phyloP scores from a whole-genome alignment of 768 basidiomycete genomes.

The Naganishia antarctica region DNA sequence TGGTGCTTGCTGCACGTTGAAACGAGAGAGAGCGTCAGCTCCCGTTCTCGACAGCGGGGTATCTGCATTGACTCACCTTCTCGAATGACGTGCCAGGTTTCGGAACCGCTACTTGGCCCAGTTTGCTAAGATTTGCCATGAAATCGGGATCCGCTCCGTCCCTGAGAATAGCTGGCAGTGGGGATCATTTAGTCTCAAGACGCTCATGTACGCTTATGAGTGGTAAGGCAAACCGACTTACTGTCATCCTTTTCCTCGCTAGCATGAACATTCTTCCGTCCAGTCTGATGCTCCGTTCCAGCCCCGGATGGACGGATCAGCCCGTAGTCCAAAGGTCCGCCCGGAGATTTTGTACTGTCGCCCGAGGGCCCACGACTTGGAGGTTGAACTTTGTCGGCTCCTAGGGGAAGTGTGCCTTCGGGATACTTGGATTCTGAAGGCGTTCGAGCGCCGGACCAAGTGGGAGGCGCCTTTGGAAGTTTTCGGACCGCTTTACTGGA shows the following conservation, averaged over 20 bases:
- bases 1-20: slow-evolving; percentile 34
- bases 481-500: slow-evolving; percentile 41
- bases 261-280: slow-evolving; percentile 34
- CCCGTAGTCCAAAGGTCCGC: slow-evolving; percentile 5
- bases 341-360: slow-evolving; percentile 21
- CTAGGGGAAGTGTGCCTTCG: slow-evolving; percentile 21
- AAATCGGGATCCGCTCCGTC: slow-evolving; percentile 48
- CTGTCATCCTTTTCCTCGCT: slow-evolving; percentile 46
- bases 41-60: not conserved
- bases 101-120: slow-evolving; percentile 44
- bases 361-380: slow-evolving; percentile 18
- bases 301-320: slow-evolving; percentile 22
- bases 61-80: slow-evolving; percentile 19
- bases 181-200: too few species aligned
- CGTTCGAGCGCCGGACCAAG: slow-evolving; percentile 35
- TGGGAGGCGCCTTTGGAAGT: slow-evolving; percentile 38
- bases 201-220: too few species aligned
- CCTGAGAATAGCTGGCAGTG: slow-evolving; percentile 37
- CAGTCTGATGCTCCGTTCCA: slow-evolving; percentile 29
- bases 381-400: slow-evolving; percentile 8
- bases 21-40: not conserved
- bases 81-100: slow-evolving; percentile 39
- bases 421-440: slow-evolving; percentile 25
- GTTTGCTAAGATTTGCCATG: slow-evolving; percentile 39
- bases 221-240: slow-evolving; percentile 26